phyloP scores from a whole-genome alignment of 1,284 basidiomycete genomes.

The Trametes hirsuta region DNA sequence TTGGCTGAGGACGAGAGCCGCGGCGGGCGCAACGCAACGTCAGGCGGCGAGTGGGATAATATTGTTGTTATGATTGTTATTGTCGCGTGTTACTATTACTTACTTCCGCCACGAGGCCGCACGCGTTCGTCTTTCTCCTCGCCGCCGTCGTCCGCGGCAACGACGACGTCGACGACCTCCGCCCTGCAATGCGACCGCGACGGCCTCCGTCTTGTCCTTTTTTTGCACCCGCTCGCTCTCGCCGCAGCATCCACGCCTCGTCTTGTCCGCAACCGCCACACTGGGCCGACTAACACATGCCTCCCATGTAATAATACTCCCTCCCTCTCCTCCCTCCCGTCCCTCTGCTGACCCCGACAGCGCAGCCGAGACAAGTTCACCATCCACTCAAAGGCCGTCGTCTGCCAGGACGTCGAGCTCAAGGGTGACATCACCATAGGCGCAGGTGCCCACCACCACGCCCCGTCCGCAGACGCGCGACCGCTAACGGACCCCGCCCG shows the following conservation, averaged over 20 bases:
- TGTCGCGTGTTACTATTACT: not conserved
- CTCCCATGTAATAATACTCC: slow-evolving; percentile 23
- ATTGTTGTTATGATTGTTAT: too few relatives aligned
- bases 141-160: not conserved
- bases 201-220: not conserved
- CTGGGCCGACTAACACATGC: slow-evolving; percentile 15
- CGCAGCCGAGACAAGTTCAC: slow-evolving; percentile 39
- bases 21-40: slow-evolving; percentile 1
- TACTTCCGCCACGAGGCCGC: slow-evolving; percentile 12
- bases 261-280: not conserved
- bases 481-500: not conserved
- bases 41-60: not conserved
- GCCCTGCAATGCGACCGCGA: not conserved
- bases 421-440: slow-evolving; percentile 92
- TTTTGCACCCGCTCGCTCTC: not conserved
- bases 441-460: slow-evolving; percentile 51
- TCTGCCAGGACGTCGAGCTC: slow-evolving; percentile 87
- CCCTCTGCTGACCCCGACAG: not conserved
- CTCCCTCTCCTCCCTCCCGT: not conserved
- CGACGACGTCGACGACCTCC: not conserved
- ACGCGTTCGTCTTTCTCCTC: not conserved
- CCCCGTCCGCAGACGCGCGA: not conserved
- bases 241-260: not conserved
- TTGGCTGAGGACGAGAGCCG: not conserved
- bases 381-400: slow-evolving; percentile 60